Evolutionary conservation across 345 rosid species (phyloP).

Genomic region (Acer yangbiense): DNA sequence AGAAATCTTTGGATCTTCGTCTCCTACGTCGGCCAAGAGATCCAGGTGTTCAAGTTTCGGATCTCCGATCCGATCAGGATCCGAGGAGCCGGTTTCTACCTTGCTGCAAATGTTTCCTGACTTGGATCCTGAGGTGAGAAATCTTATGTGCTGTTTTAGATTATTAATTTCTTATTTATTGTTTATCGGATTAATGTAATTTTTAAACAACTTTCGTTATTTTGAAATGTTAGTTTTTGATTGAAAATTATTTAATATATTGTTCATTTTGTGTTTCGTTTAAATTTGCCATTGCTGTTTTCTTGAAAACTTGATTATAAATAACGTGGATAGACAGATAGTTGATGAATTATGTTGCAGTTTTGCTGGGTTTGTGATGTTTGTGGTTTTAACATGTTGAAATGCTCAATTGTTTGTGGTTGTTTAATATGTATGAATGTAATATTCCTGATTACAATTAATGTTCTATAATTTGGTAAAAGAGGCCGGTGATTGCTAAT

Average conservation of each 20-base stretch:
- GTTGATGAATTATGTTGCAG: conserved; percentile 5
- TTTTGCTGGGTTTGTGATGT: not conserved
- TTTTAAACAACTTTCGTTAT: not conserved
- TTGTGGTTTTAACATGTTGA: not conserved
- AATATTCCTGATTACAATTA: not conserved
- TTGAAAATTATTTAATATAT: not conserved
- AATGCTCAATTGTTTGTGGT: not conserved
- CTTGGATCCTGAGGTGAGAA: conserved; percentile 57
- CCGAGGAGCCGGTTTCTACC: conserved; percentile 39
- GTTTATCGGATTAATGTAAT: not conserved
- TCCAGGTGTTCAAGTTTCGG: conserved; percentile 48
- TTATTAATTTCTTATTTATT: not conserved
- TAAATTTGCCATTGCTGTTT: not conserved
- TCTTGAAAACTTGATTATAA: not conserved
- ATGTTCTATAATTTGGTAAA: not conserved
- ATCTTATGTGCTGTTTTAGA: not conserved
- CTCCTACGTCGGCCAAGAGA: conserved; percentile 47
- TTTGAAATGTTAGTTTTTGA: not conserved
- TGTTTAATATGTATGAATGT: not conserved
- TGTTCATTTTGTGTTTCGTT: not conserved
- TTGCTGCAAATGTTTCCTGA: conserved; percentile 50
- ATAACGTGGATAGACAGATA: not conserved
- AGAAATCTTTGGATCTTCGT: conserved; percentile 44
- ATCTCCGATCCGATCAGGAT: conserved; percentile 44
- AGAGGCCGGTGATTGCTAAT: not conserved